Conservation (phyloP, 1,139 yeast genomes). For the Scheffersomyces segobiensis region DNA sequence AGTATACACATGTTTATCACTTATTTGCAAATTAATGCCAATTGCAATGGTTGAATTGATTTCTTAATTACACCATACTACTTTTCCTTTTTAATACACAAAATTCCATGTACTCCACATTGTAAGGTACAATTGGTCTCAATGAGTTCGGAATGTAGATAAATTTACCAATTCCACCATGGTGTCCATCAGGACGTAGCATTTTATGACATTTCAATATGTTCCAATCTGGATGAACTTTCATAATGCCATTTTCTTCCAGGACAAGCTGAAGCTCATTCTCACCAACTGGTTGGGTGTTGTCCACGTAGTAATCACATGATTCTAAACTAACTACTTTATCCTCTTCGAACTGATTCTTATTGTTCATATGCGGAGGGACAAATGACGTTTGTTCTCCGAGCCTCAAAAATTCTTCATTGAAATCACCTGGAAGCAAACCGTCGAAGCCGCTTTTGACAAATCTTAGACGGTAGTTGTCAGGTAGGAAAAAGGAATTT, state of each 20-base stretch:
- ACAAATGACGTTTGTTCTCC: slow-evolving; percentile 35
- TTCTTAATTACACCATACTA: neutral
- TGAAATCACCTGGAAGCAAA: slow-evolving; percentile 82
- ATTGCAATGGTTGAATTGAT: neutral
- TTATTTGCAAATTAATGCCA: neutral
- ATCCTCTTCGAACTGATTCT: slow-evolving; percentile 58
- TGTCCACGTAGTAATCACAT: slow-evolving; percentile 66
- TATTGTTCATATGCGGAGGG: slow-evolving; percentile 73
- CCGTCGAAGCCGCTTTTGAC: slow-evolving; percentile 83
- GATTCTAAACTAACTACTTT: slow-evolving; percentile 43
- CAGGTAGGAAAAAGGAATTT: slow-evolving; percentile 75
- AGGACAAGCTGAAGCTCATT: slow-evolving; percentile 30
- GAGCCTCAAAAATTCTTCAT: slow-evolving; percentile 35
- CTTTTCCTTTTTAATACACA: slow-evolving; percentile 34
- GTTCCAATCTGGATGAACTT: slow-evolving; percentile 37
- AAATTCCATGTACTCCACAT: slow-evolving; percentile 45
- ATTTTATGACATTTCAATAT: slow-evolving; percentile 42
- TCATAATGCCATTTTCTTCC: slow-evolving; percentile 8
- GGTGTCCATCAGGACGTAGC: slow-evolving; percentile 48
- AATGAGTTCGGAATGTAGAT: slow-evolving; percentile 43
- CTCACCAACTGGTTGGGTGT: slow-evolving; percentile 33
- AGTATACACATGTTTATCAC: no score
- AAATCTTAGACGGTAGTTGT: slow-evolving; percentile 60
- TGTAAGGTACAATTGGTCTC: slow-evolving; percentile 19
- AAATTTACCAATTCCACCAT: slow-evolving; percentile 45